Percentiles rank a stretch among this genome's conserved stretches.
Evolutionary conservation across 2,329 filamentous ascomycete species (phyloP).

Genomic region (Lachnellula arida): DNA sequence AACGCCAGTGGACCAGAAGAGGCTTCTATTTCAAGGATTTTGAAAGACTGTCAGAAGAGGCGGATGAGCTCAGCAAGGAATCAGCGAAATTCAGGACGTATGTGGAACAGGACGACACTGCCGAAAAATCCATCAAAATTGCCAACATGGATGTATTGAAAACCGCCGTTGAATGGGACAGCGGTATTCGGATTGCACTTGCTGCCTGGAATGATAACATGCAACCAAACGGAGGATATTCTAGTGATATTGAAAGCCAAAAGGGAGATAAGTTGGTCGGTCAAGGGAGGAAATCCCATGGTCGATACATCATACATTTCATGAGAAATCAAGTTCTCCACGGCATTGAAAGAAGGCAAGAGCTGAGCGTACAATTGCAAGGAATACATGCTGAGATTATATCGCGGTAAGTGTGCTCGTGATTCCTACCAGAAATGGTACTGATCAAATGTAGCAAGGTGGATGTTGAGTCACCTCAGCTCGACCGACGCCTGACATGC

Average conservation of each 20-base stretch:
- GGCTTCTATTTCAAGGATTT: constrained; percentile 18
- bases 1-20: constrained; percentile 4
- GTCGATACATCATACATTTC: constrained; percentile 17
- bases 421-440: background rate
- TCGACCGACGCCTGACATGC: constrained; percentile 2
- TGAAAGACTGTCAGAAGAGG: constrained; percentile 7
- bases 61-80: constrained; percentile 7
- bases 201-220: constrained; percentile 22
- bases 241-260: constrained; percentile 8
- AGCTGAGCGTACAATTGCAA: constrained; percentile 15
- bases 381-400: constrained; percentile 13
- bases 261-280: constrained; percentile 7
- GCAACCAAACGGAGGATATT: constrained; percentile 3
- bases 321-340: constrained; percentile 19
- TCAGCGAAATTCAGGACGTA: constrained; percentile 9
- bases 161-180: constrained; percentile 16
- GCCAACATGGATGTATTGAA: constrained; percentile 9
- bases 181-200: constrained; percentile 14
- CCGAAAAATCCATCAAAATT: constrained; percentile 6
- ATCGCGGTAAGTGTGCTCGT: constrained; percentile 3
- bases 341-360: constrained; percentile 14
- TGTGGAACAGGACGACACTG: constrained; percentile 9
- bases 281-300: constrained; percentile 15
- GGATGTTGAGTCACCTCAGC: background rate
- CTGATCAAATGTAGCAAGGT: constrained; percentile 3